Percentiles rank a stretch among this genome's conserved stretches.
These are phyloP conservation scores for Ustilago curta DNA, from an alignment of 1,284 basidiomycete genomes.

Conservation along the genomic window DNA sequence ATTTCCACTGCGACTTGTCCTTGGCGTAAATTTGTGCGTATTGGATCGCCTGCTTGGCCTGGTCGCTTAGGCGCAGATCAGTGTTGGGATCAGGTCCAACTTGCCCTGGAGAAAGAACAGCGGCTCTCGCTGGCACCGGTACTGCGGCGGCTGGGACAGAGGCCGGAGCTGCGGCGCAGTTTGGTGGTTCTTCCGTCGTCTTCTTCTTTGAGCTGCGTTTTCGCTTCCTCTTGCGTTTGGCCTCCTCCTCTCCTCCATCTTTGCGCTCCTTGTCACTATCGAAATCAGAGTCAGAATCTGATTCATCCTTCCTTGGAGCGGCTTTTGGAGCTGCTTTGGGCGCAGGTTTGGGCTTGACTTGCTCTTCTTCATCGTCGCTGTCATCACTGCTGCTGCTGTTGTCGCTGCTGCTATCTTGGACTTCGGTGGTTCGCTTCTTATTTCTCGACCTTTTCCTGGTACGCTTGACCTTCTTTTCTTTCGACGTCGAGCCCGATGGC, in stretches of 20 bases:
- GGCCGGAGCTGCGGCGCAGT: slow-evolving; percentile 1
- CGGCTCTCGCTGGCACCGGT: slow-evolving; percentile 10
- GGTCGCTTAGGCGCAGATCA: slow-evolving; percentile 43
- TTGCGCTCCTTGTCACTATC: slow-evolving; percentile 20
- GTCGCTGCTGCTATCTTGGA: slow-evolving; percentile 38
- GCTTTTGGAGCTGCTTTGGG: neutral
- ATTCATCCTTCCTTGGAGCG: neutral
- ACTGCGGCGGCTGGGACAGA: neutral
- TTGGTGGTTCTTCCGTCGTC: neutral
- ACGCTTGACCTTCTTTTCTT: slow-evolving; percentile 35
- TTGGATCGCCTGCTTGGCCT: slow-evolving; percentile 49
- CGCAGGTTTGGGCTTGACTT: slow-evolving; percentile 10
- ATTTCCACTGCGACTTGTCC: slow-evolving; percentile 51
- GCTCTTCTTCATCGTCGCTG: slow-evolving; percentile 30
- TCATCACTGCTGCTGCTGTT: slow-evolving; percentile 29
- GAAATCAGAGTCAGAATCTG: slow-evolving; percentile 10
- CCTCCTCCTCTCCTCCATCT: slow-evolving; percentile 19
- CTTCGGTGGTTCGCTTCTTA: slow-evolving; percentile 42
- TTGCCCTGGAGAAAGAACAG: slow-evolving; percentile 11
- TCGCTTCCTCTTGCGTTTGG: slow-evolving; percentile 48
- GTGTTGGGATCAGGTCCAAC: slow-evolving; percentile 41
- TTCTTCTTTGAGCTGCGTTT: slow-evolving; percentile 40
- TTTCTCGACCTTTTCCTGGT: slow-evolving; percentile 35
- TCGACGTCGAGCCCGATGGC: slow-evolving; percentile 20
- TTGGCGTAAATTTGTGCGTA: slow-evolving; percentile 45